Base-by-base conservation (phyloP, 2,329 filamentous ascomycete species). In the Fusarium falciforme region DNA sequence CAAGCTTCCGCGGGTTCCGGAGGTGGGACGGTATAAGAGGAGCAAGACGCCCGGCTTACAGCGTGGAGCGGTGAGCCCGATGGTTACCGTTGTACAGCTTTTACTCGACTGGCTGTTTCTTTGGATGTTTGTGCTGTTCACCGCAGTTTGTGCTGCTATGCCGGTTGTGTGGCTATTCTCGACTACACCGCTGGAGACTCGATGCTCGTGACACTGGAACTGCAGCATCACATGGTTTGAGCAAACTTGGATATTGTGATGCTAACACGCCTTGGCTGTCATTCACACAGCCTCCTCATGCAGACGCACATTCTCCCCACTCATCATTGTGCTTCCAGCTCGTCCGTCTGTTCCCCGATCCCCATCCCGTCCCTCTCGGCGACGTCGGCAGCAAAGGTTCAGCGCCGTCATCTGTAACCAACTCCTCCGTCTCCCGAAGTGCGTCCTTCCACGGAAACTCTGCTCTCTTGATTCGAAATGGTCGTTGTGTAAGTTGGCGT, bases 1-100 rank as follows among this genome's bases (percentile, higher is more conserved):
- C 72, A 74, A 49, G 54, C 55, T 55, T 57, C 75, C 75, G 75
- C 70, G 55, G 66, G 66, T 72, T 77, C 75, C 75, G 74, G 70
- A 14, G 47, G 64, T 47, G 47, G 47, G 47, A 58, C 55, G 55
- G 27, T 59, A 59, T 49, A n/a, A 35, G 52, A 57, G 52, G 29
- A 36, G 31, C 12, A 25, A 36, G 12, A 31, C 6, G 4, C 47
- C 47, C 4, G 17, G 47, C 7, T 25, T 17, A 27, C 12, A 27
- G 8, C 12, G 27, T 31, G 47, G 31, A 31, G 47, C 47, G 47
- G 47, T 54, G 47, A 54, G 47, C 6, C 27, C 17, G 25, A 52
- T 29, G 25, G 16, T 12, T 20, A 22, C 20, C 0, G 27, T 54
- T 20, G 27, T 20, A 31, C 47, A 31, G 47, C 47, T 54, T 54